Evolutionary conservation across 2,329 filamentous ascomycete genomes (phyloP).

Genomic region (Stachybotrys chartarum): DNA sequence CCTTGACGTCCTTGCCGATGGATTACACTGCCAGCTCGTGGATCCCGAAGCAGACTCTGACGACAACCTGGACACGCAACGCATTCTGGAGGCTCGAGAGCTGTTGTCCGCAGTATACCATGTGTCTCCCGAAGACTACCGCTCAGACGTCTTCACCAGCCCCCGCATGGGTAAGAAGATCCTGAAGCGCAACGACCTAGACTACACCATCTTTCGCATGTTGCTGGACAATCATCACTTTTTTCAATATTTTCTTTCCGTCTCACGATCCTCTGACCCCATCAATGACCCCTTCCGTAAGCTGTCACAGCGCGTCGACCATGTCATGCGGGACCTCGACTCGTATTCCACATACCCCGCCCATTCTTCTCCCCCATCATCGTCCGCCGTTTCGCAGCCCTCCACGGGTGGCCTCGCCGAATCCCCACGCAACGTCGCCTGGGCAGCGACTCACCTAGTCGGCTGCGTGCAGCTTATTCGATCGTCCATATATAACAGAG

Average conservation of each 20-base stretch:
- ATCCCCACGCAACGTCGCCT: constrained; percentile 31
- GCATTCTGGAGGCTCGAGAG: constrained; percentile 42
- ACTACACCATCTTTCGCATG: constrained; percentile 45
- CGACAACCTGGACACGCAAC: constrained; percentile 23
- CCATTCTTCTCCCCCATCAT: not conserved
- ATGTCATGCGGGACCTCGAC: constrained; percentile 38
- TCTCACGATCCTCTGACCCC: constrained; percentile 35
- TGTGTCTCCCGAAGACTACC: constrained; percentile 31
- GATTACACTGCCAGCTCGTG: constrained; percentile 41
- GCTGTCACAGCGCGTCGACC: constrained; percentile 38
- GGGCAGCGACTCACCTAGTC: constrained; percentile 42
- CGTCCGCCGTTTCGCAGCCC: not conserved
- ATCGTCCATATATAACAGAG: constrained; percentile 29
- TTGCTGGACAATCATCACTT: constrained; percentile 46
- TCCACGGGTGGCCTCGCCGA: constrained; percentile 12
- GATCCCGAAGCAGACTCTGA: constrained; percentile 21
- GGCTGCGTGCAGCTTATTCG: constrained; percentile 35
- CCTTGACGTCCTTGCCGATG: constrained; percentile 43
- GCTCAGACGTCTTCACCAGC: constrained; percentile 36
- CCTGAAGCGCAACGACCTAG: constrained; percentile 37
- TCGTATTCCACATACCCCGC: constrained; percentile 14
- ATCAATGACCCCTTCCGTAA: constrained; percentile 40
- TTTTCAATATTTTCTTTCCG: constrained; percentile 44
- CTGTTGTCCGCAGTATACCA: constrained; percentile 40
- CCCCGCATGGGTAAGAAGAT: constrained; percentile 22